A percentile compares a stretch with the other conserved stretches of the same genome.
Conservation (phyloP, 1,284 basidiomycete species). For the Cutaneotrichosporon mucoides region DNA sequence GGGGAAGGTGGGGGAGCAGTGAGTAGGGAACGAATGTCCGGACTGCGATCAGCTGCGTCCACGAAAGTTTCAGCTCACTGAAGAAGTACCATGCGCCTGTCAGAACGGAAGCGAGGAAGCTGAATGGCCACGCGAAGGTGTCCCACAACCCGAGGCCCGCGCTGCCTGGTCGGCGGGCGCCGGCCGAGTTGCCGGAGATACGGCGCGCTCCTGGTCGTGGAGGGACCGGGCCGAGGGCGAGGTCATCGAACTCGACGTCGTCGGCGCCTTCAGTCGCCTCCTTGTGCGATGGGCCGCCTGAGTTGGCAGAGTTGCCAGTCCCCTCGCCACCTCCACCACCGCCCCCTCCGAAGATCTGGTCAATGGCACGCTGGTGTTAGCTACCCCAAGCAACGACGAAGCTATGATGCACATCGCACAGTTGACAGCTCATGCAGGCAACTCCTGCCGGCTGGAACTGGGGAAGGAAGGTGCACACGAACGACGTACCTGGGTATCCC, state of each 20-base stretch:
- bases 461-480: too few relatives aligned
- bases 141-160: constrained; percentile 19
- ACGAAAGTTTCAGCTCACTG: constrained; percentile 22
- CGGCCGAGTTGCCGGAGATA: constrained; percentile 15
- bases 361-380: constrained; percentile 26
- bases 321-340: not conserved
- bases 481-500: constrained; percentile 45
- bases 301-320: too few relatives aligned
- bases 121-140: constrained; percentile 33
- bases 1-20: constrained; percentile 41
- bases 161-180: not conserved
- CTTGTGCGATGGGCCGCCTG: constrained; percentile 5
- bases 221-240: constrained; percentile 5
- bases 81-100: constrained; percentile 47
- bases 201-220: constrained; percentile 14
- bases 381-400: too few relatives aligned
- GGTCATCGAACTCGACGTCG: constrained; percentile 12
- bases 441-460: too few relatives aligned
- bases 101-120: constrained; percentile 38
- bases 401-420: too few relatives aligned
- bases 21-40: constrained; percentile 45
- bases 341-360: constrained; percentile 36
- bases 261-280: constrained; percentile 11
- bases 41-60: constrained; percentile 22
- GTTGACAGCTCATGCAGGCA: too few relatives aligned